Evolutionary conservation across 192 early-diverging fungal species (phyloP), one percentile per base, ranked within the genome.

Genomic region (Backusella liffmaniae): DNA sequence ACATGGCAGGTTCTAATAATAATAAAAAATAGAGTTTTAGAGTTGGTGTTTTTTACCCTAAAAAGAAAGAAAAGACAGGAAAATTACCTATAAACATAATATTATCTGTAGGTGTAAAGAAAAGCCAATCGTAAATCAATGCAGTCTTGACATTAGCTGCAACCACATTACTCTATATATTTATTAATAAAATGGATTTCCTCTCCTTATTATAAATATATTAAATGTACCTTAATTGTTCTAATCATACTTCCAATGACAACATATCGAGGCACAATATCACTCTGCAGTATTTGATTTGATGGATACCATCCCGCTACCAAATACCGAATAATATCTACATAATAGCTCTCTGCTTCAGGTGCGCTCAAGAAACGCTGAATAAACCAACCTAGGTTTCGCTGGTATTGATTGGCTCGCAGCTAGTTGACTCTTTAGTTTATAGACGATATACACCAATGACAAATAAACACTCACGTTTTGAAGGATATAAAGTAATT

Each of bases 101-200:
- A 70, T 84, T 91, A 67, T 94, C 92, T 12, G 67, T n/a, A 5
- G 90, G 84, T 29, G 88, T 86, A 72, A 87, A 95, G 62, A 91
- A 92, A 21, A 95, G 77, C 94, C 94, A 95, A 76, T 95, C 94
- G 67, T 89, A 92, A 65, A 93, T 91, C 39, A 95, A 73, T 12
- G 94, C 92, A 21, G 92, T 83, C 51, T 94, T 94, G 46, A 88
- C 89, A 72, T 91, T 90, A 16, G 90, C 81, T 4, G 90, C 90
- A 0, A 86, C 82, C 0, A 89, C 87, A 67, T 84, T 83, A 44
- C 88, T 89, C 77, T 90, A 77, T 53, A 30, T 18, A 41, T 5
- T 73, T 7, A 62, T 12, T 23, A 35, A 30, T 26, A 62, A 62
- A 53, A 53, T n/a, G 2, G 49, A 53, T 39, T 44, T 23, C 10